Evolutionary conservation across 2,329 filamentous ascomycete species (phyloP).

Genomic region (Aureobasidium sp.): DNA sequence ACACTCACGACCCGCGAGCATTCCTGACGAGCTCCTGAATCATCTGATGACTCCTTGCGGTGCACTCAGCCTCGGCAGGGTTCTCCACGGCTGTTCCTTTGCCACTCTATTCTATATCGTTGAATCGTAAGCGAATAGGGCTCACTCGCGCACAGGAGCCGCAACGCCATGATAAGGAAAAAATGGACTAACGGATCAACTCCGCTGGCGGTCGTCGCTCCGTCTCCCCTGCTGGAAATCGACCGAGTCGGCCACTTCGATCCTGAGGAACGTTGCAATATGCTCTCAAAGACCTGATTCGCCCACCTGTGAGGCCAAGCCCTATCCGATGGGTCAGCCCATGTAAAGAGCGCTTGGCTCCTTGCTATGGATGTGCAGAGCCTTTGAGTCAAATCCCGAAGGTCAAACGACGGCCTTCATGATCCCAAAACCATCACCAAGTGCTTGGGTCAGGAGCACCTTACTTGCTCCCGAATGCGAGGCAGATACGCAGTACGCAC

Average conservation of each 20-base stretch:
- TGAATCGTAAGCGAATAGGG: not conserved
- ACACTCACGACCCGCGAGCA: not conserved
- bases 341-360: not conserved
- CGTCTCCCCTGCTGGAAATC: not conserved
- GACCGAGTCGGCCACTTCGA: not conserved
- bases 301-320: not conserved
- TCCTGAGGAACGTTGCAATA: not conserved
- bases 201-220: not conserved
- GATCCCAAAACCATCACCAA: not conserved
- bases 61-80: not conserved
- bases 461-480: not conserved
- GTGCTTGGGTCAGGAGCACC: not conserved
- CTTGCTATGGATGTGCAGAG: not conserved
- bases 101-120: not conserved
- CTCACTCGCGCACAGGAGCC: not conserved
- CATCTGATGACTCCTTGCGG: not conserved
- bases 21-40: not conserved
- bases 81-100: not conserved
- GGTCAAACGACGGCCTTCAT: not conserved
- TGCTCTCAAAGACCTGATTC: not conserved
- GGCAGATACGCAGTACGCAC: not conserved
- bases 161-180: not conserved
- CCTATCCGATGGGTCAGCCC: not conserved
- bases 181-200: not conserved
- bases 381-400: conserved; percentile 1